Base-by-base conservation (phyloP, 2,329 filamentous ascomycete species). In the Alternaria sp. region DNA sequence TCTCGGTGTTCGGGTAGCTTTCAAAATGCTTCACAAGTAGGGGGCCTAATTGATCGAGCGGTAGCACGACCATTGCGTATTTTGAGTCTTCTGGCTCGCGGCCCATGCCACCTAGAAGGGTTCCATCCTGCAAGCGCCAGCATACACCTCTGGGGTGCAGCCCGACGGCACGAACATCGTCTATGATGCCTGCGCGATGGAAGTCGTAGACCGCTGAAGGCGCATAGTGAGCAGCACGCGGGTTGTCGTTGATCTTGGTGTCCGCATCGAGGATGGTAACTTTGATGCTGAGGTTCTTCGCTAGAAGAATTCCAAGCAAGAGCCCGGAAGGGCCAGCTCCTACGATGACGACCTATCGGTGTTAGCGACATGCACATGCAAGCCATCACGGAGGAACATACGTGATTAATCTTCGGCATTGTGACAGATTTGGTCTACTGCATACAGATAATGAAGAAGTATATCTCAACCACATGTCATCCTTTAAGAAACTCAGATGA, bases 141-240 rank as follows among this genome's bases (percentile, higher is more conserved):
- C 80, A 81, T 54, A 84, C 79, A 15, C 78, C 76, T 54, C 74
- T 73, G 21, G 83, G 80, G 17, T 79, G 71, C 57, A 85, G 79
- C 25, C 84, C 82, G 17, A 78, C 74, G 9, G 74, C 71, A 21
- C 80, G 79, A 13, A 86, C 78, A 69, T 85, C 82, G n/a, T 84
- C 83, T 17, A 90, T 78, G 11, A 90, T 83, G 1, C 88, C 88
- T 0, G 88, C 88, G n/a, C 86, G 83, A 44, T 81, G 73, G 52
- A 91, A 82, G 61, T 88, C 87, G 43, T 85, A 85, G 46, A 88
- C 84, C 2, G 87, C 87, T 1, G 87, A 83, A 0, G 86, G 82
- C 4, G 85, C 86, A 73, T 89, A 90, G 75, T 89, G 87, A 3
- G 88, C 86, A 13, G 88, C 88, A 26, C 88, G 86, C 0, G 88